These are phyloP conservation scores for Tubosaeta brunneosetosa DNA, from an alignment of 768 basidiomycete species.

Conservation along the genomic window DNA sequence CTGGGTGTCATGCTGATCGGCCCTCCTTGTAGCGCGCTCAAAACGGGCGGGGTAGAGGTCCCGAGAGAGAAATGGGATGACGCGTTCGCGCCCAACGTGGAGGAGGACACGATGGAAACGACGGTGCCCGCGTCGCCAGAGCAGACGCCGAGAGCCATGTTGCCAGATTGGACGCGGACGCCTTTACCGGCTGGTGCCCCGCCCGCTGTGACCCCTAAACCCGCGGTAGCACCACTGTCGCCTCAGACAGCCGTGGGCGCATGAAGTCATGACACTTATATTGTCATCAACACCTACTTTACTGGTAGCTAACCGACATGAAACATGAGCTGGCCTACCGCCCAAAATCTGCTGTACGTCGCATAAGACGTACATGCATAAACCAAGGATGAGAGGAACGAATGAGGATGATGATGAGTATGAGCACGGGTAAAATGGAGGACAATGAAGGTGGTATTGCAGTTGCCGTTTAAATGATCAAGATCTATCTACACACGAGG, in stretches of 20 bases:
- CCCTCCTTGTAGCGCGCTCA: conserved; percentile 55
- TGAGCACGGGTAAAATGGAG: not conserved
- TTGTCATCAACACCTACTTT: conserved; percentile 8
- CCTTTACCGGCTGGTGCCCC: conserved; percentile 64
- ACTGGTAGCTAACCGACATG: conserved; percentile 5
- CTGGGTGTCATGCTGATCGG: not conserved
- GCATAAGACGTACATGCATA: not conserved
- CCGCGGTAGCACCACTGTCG: conserved; percentile 3
- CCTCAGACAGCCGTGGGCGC: conserved; percentile 33
- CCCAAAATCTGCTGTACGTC: conserved; percentile 5
- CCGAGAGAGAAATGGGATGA: conserved; percentile 86
- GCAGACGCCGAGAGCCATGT: conserved; percentile 37
- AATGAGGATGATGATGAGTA: not conserved
- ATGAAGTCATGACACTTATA: conserved; percentile 17
- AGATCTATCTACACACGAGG: not conserved
- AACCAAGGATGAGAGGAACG: not conserved
- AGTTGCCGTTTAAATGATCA: not conserved
- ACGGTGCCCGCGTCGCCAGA: conserved; percentile 17
- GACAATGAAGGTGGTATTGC: conserved; percentile 3
- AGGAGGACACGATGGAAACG: conserved; percentile 34
- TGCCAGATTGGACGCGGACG: conserved; percentile 81
- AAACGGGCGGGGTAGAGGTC: conserved; percentile 82
- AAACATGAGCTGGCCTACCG: conserved; percentile 7
- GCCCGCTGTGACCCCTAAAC: conserved; percentile 34
- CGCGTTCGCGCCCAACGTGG: conserved; percentile 39